phyloP scores from a whole-genome alignment of 2,329 filamentous ascomycete genomes.

The Grosmannia huntii region DNA sequence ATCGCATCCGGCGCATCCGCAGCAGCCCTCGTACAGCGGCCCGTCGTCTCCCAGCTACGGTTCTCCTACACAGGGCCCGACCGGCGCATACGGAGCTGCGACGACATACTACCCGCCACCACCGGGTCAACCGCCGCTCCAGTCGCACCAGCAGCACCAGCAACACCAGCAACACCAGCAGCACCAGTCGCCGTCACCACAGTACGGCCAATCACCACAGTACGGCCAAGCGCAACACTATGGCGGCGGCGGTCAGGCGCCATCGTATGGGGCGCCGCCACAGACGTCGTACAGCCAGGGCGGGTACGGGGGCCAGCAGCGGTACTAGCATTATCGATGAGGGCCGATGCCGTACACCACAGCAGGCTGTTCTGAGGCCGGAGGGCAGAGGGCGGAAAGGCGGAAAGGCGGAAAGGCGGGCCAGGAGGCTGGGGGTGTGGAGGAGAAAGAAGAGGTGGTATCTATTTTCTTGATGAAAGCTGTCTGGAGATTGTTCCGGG shows the following conservation, averaged over 20 bases:
- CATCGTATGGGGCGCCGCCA: neutral
- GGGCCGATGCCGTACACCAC: neutral
- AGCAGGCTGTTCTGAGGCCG: neutral
- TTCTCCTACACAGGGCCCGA: neutral
- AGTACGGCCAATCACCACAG: conserved; percentile 2
- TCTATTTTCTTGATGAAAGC: too few relatives aligned
- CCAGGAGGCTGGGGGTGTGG: neutral
- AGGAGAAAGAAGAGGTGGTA: neutral
- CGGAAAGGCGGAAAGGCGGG: neutral
- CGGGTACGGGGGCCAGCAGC: neutral
- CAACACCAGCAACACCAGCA: neutral
- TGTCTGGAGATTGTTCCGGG: too few relatives aligned
- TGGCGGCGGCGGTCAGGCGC: neutral
- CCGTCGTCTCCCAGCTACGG: neutral
- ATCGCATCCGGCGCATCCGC: neutral
- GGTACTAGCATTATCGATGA: neutral
- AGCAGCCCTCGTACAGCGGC: neutral
- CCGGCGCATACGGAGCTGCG: neutral
- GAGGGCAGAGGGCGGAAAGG: neutral
- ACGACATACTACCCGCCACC: neutral
- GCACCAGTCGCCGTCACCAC: neutral
- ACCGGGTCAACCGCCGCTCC: neutral
- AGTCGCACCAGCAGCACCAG: neutral
- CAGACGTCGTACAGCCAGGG: neutral
- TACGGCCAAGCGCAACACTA: neutral